These are phyloP conservation scores for Phanerochaete carnosa DNA, from an alignment of 768 basidiomycete genomes.

Conservation along the genomic window DNA sequence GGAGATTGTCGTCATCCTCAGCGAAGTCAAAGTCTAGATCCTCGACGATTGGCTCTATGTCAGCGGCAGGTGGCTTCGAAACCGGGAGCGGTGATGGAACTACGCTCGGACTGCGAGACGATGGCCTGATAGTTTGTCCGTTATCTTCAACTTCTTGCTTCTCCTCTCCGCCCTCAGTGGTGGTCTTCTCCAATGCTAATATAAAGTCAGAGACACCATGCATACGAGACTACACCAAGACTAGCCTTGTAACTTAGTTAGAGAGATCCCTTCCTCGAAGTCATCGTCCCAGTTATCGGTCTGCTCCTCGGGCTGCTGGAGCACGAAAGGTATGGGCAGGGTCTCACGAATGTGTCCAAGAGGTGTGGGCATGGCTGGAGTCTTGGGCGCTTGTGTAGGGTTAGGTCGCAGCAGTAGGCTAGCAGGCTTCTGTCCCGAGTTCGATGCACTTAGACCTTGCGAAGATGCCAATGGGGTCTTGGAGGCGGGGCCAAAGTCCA, in stretches of 20 bases:
- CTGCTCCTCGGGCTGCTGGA: constrained; percentile 79
- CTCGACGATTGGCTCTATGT: constrained; percentile 71
- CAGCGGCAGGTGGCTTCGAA: constrained; percentile 57
- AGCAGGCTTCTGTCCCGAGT: not conserved
- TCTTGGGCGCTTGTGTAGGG: not conserved
- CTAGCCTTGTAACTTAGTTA: constrained; percentile 74
- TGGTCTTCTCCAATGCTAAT: constrained; percentile 59
- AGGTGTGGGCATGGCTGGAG: constrained; percentile 11
- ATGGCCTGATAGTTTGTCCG: constrained; percentile 76
- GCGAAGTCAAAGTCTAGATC: constrained; percentile 87
- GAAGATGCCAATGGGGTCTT: constrained; percentile 14
- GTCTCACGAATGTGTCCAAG: constrained; percentile 25
- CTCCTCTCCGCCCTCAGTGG: constrained; percentile 45
- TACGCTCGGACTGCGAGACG: constrained; percentile 54
- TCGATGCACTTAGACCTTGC: not conserved
- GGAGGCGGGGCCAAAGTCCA: constrained; percentile 15
- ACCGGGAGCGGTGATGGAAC: constrained; percentile 42
- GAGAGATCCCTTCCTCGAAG: constrained; percentile 90
- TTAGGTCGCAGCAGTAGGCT: constrained; percentile 10
- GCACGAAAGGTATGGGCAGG: constrained; percentile 58
- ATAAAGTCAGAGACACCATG: not conserved
- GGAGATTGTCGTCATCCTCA: constrained; percentile 67
- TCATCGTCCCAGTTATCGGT: constrained; percentile 99
- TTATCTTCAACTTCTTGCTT: constrained; percentile 63
- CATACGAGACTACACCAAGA: not conserved